Evolutionary conservation across 164 flowering plant genomes (phyloP).

Genomic region (Taxillus chinensis): DNA sequence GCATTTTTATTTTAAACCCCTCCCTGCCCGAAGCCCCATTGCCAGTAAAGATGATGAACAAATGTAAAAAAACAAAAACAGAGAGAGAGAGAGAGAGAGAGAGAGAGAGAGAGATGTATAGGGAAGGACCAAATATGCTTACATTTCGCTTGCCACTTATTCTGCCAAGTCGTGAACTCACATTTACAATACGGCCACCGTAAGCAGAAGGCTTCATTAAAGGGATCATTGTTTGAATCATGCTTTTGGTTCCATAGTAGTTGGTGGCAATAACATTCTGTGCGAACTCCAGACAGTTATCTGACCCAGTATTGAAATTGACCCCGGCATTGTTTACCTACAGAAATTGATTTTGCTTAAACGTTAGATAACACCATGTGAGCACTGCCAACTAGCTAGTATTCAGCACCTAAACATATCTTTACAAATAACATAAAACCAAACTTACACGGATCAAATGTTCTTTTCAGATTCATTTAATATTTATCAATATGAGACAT

Average conservation of each 20-base stretch:
- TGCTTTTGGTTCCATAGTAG: constrained; percentile 60
- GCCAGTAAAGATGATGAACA: no score
- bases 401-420: no score
- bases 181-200: constrained; percentile 70
- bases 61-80: no score
- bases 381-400: no score
- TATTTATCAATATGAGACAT: no score
- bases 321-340: constrained; percentile 95
- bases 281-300: constrained; percentile 74
- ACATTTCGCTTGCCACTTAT: constrained; percentile 76
- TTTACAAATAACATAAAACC: no score
- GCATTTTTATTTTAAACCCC: no score
- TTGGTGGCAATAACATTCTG: constrained; percentile 56
- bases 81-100: no score
- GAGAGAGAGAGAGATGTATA: neutral
- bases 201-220: constrained; percentile 48
- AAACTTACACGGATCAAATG: no score
- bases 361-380: neutral
- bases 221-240: constrained; percentile 56
- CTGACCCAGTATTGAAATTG: constrained; percentile 71
- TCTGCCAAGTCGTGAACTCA: constrained; percentile 78
- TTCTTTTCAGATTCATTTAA: no score
- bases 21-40: no score
- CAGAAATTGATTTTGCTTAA: constrained; percentile 3
- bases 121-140: constrained; percentile 15